Conservation (phyloP, 2,329 filamentous ascomycete genomes). For the Sclerotinia glacialis region DNA sequence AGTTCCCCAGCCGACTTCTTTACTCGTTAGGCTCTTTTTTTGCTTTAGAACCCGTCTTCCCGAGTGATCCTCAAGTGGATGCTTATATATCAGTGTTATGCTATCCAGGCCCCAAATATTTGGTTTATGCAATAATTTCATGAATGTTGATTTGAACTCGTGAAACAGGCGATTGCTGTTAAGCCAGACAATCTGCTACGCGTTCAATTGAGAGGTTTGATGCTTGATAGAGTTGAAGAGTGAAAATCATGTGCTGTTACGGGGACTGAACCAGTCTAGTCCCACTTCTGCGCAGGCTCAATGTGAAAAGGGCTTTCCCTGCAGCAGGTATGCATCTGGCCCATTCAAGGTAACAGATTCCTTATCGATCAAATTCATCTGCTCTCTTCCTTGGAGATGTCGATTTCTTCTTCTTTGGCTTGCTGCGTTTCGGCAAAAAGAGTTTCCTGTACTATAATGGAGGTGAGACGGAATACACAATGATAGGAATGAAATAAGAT, state of each 20-base stretch:
- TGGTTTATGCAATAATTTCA: neutral
- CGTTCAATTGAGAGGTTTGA: neutral
- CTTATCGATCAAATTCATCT: constrained; percentile 19
- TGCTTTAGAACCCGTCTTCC: neutral
- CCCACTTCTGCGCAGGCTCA: neutral
- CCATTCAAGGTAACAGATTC: constrained; percentile 5
- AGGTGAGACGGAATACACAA: constrained; percentile 24
- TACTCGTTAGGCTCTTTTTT: neutral
- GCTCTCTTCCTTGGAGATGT: constrained; percentile 15
- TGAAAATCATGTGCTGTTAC: neutral
- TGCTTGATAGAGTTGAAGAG: neutral
- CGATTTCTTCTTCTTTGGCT: constrained; percentile 44
- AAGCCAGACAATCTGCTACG: constrained; percentile 5
- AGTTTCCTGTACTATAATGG: constrained; percentile 57
- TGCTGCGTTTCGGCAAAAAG: constrained; percentile 47
- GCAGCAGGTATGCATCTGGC: constrained; percentile 10
- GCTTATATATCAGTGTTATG: neutral
- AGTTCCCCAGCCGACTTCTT: constrained; percentile 4
- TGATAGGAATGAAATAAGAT: constrained; percentile 11
- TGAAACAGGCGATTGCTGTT: constrained; percentile 4
- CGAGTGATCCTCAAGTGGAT: neutral
- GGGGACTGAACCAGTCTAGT: neutral
- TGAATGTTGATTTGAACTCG: neutral
- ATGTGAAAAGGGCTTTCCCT: constrained; percentile 10
- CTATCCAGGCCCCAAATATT: neutral